Evolutionary conservation across 2,329 filamentous ascomycete species (phyloP).

Genomic region (Cadophora sp.): DNA sequence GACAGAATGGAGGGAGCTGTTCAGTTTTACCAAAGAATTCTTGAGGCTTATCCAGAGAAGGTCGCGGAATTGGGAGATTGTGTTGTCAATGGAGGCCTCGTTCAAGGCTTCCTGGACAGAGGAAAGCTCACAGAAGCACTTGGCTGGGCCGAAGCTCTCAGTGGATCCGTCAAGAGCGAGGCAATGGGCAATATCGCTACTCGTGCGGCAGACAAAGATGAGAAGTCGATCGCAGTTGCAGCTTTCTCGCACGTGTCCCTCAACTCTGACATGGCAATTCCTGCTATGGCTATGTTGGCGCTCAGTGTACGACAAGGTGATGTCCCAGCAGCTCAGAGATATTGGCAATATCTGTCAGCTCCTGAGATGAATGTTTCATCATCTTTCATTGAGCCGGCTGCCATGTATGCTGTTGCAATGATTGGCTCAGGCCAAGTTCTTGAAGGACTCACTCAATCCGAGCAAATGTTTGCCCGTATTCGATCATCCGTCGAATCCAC

Average conservation of each 20-base stretch:
- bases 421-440: constrained; percentile 84
- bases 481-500: constrained; percentile 61
- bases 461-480: constrained; percentile 87
- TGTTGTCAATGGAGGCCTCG: constrained; percentile 76
- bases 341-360: constrained; percentile 77
- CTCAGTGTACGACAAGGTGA: constrained; percentile 86
- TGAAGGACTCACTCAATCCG: constrained; percentile 80
- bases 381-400: constrained; percentile 82
- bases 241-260: constrained; percentile 67
- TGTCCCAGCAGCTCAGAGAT: constrained; percentile 76
- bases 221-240: constrained; percentile 70
- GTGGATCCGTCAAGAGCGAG: constrained; percentile 61
- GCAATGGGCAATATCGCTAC: constrained; percentile 78
- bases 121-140: constrained; percentile 78
- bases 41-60: constrained; percentile 64
- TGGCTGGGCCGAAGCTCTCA: constrained; percentile 71
- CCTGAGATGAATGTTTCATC: constrained; percentile 65
- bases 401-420: constrained; percentile 89
- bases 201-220: constrained; percentile 79
- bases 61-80: constrained; percentile 71
- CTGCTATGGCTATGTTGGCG: constrained; percentile 83
- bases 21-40: constrained; percentile 85
- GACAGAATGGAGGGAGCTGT: constrained; percentile 82
- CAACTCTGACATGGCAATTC: constrained; percentile 57
- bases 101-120: constrained; percentile 76